Percentiles rank a stretch among this genome's conserved stretches.
Conservation (phyloP, 208 protist species). For the Entamoeba histolytica region DNA sequence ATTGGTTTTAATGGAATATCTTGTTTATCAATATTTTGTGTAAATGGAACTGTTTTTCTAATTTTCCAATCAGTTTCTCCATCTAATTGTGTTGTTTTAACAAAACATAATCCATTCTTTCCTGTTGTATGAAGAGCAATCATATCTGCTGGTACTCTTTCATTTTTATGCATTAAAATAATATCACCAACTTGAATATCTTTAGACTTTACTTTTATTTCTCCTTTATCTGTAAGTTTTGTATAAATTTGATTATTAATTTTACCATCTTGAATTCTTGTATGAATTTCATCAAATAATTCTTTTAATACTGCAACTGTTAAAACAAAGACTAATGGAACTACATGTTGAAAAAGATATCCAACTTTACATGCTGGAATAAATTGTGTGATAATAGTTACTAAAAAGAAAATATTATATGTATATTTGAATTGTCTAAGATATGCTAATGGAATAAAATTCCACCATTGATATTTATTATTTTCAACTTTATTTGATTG, state of each 20-base stretch:
- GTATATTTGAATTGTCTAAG: background rate
- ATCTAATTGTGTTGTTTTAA: background rate
- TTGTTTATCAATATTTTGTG: background rate
- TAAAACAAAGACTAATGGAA: conserved; percentile 9
- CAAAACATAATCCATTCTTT: background rate
- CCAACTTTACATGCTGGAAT: background rate
- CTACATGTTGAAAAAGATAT: background rate
- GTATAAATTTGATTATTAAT: conserved; percentile 1
- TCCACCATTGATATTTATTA: background rate
- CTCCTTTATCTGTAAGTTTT: background rate
- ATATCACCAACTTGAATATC: background rate
- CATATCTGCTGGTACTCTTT: background rate
- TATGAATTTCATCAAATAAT: conserved; percentile 10
- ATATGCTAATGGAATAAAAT: background rate
- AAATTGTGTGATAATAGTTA: background rate
- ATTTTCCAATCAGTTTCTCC: background rate
- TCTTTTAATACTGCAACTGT: conserved; percentile 12
- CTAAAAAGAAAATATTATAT: background rate
- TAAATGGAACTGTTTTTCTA: background rate
- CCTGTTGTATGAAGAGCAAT: background rate
- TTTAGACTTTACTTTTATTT: background rate
- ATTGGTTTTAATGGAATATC: background rate
- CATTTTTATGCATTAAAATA: background rate
- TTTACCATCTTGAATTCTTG: background rate
- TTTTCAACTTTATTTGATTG: background rate